phyloP scores from a whole-genome alignment of 257 asterid species.

The Gardenia jasminoides region DNA sequence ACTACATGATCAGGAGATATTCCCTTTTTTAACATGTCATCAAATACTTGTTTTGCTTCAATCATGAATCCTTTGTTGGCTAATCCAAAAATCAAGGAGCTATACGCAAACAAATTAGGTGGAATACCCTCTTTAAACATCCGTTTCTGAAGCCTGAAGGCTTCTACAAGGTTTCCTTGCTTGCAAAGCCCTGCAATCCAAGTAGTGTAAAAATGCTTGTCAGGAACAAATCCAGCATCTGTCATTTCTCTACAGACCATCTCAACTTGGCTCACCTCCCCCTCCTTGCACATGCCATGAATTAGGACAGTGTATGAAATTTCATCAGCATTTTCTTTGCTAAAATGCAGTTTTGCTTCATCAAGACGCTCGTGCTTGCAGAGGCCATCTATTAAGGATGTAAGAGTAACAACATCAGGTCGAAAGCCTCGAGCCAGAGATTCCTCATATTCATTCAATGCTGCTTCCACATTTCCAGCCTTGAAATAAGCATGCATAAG shows the following conservation, averaged over 20 bases:
- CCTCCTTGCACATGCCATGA: slow-evolving; percentile 23
- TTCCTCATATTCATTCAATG: slow-evolving; percentile 21
- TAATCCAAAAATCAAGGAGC: slow-evolving; percentile 26
- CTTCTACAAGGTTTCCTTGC: slow-evolving; percentile 23
- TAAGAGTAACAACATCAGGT: slow-evolving; percentile 20
- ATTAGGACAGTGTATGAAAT: slow-evolving; percentile 21
- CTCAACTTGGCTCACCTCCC: slow-evolving; percentile 20
- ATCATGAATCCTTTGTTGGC: slow-evolving; percentile 22
- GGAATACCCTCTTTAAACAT: slow-evolving; percentile 11
- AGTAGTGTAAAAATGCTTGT: slow-evolving; percentile 24
- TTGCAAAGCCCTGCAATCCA: slow-evolving; percentile 29
- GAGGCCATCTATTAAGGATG: slow-evolving; percentile 25
- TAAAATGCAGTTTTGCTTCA: slow-evolving; percentile 18
- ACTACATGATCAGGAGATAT: slow-evolving; percentile 15
- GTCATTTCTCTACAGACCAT: slow-evolving; percentile 21
- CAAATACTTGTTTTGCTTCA: slow-evolving; percentile 24
- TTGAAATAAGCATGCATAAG: slow-evolving; percentile 19
- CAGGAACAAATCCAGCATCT: slow-evolving; percentile 24
- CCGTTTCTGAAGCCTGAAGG: slow-evolving; percentile 20
- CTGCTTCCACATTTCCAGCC: slow-evolving; percentile 17
- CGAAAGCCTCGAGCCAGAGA: slow-evolving; percentile 13
- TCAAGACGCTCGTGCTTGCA: slow-evolving; percentile 22
- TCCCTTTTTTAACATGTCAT: slow-evolving; percentile 23
- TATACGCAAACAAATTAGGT: slow-evolving; percentile 22
- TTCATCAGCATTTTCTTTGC: slow-evolving; percentile 21